These are phyloP conservation scores for Groenewaldozyma sp. DNA, from an alignment of 1,139 yeast genomes.

Conservation along the genomic window DNA sequence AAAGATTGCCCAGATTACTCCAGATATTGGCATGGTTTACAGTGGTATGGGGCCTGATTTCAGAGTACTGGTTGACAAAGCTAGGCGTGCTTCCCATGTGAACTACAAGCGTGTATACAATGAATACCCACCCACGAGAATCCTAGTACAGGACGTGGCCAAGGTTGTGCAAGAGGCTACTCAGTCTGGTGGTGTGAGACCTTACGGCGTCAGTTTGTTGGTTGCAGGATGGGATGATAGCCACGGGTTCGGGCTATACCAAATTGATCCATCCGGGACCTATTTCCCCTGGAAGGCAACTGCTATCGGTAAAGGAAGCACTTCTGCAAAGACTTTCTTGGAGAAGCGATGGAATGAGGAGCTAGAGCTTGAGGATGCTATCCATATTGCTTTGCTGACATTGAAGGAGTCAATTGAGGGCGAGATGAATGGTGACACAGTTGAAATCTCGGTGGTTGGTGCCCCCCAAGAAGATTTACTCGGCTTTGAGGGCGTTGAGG, in stretches of 20 bases:
- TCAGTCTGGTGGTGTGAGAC: conserved; percentile 96
- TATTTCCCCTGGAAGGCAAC: conserved; percentile 99
- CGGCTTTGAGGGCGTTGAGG: conserved; percentile 78
- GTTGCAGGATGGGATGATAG: conserved; percentile 92
- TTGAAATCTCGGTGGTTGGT: conserved; percentile 84
- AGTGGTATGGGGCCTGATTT: conserved; percentile 99
- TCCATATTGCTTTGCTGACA: conserved; percentile 89
- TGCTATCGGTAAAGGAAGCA: conserved; percentile 93
- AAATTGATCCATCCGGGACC: conserved; percentile 97
- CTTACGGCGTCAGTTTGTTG: conserved; percentile 89
- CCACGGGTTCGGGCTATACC: conserved; percentile 77
- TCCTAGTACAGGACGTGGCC: conserved; percentile 90
- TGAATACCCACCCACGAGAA: conserved; percentile 94
- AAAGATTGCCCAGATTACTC: conserved; percentile 80
- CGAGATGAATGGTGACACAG: conserved; percentile 93
- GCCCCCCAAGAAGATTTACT: conserved; percentile 72
- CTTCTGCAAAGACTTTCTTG: conserved; percentile 89
- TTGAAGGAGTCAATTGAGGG: conserved; percentile 97
- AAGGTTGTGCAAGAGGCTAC: conserved; percentile 97
- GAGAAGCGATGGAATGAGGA: conserved; percentile 98
- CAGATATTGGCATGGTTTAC: conserved; percentile 93
- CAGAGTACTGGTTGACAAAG: conserved; percentile 86
- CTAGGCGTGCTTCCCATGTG: conserved; percentile 88
- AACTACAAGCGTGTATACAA: conserved; percentile 87
- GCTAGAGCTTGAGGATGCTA: conserved; percentile 94